Percentiles rank a stretch among this genome's conserved stretches.
These are phyloP conservation scores for Phytophthora nicotianae DNA, from an alignment of 352 stramenopile species.

Conservation along the genomic window DNA sequence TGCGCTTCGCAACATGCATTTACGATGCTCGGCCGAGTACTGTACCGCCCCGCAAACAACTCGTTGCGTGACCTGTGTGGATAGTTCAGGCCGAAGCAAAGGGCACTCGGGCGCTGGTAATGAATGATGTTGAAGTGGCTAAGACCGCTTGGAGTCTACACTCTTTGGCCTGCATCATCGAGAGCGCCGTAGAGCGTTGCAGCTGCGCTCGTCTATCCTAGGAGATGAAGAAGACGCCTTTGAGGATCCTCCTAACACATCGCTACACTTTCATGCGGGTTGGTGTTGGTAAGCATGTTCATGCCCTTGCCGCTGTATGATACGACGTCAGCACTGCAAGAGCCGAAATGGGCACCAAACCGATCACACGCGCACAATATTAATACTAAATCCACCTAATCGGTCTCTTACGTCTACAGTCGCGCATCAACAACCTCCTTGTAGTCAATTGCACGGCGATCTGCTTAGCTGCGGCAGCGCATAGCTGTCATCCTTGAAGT, in stretches of 20 bases:
- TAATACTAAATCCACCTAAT: conserved; percentile 11
- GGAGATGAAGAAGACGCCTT: conserved; percentile 15
- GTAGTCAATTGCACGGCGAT: not conserved
- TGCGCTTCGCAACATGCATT: not conserved
- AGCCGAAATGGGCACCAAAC: conserved; percentile 1
- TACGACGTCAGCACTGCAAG: conserved; percentile 17
- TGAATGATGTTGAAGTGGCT: conserved; percentile 30
- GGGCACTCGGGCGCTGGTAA: conserved; percentile 26
- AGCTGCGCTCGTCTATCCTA: conserved; percentile 18
- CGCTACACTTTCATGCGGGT: conserved; percentile 2
- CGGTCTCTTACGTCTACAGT: not conserved
- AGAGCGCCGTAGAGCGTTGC: conserved; percentile 5
- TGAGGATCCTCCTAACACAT: not conserved
- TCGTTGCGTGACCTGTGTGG: conserved; percentile 5
- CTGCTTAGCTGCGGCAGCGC: not conserved
- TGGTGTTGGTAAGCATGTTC: not conserved
- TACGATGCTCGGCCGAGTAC: not conserved
- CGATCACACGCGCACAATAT: not conserved
- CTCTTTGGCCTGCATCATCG: not conserved
- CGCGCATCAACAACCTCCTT: not conserved
- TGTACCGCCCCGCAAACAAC: conserved; percentile 6
- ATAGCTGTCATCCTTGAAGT: conserved; percentile 2
- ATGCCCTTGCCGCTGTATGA: conserved; percentile 6
- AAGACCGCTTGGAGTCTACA: conserved; percentile 4
- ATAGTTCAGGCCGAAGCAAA: conserved; percentile 27